Percentiles rank a stretch among this genome's conserved stretches.
Evolutionary conservation across 2,329 filamentous ascomycete genomes (phyloP).

Genomic region (Neofusicoccum sp.): DNA sequence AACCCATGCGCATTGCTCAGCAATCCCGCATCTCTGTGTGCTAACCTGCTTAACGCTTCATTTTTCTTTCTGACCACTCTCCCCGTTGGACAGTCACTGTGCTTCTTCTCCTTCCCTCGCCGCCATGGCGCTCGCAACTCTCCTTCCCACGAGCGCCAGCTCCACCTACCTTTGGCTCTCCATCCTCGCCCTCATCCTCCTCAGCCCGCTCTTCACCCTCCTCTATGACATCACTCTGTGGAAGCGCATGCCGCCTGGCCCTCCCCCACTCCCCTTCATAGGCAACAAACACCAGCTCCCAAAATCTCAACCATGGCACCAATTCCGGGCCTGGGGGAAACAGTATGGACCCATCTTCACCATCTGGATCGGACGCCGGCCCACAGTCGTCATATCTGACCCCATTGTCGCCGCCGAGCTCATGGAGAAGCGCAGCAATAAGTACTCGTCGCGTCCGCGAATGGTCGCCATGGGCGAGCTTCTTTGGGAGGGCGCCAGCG

Average conservation of each 20-base stretch:
- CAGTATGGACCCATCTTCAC: slow-evolving; percentile 49
- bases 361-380: slow-evolving; percentile 48
- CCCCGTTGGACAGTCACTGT: too few relatives aligned
- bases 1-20: not conserved
- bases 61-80: too few relatives aligned
- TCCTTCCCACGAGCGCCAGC: not conserved
- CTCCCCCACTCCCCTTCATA: slow-evolving; percentile 46
- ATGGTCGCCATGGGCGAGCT: slow-evolving; percentile 49
- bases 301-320: slow-evolving; percentile 33
- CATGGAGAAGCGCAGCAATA: slow-evolving; percentile 46
- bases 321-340: slow-evolving; percentile 45
- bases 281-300: slow-evolving; percentile 36
- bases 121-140: not conserved
- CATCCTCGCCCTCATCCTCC: not conserved
- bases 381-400: slow-evolving; percentile 47
- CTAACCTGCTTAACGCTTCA: too few relatives aligned
- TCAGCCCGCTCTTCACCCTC: slow-evolving; percentile 16
- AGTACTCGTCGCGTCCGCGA: slow-evolving; percentile 46
- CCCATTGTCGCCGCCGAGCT: slow-evolving; percentile 45
- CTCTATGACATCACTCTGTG: slow-evolving; percentile 34
- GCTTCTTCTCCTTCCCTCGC: not conserved
- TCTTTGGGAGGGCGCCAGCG: slow-evolving; percentile 43
- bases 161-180: not conserved
- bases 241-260: slow-evolving; percentile 47
- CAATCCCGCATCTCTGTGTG: too few relatives aligned